phyloP scores from a whole-genome alignment of 2,329 filamentous ascomycete species.

The Achaetomium macrosporum region DNA sequence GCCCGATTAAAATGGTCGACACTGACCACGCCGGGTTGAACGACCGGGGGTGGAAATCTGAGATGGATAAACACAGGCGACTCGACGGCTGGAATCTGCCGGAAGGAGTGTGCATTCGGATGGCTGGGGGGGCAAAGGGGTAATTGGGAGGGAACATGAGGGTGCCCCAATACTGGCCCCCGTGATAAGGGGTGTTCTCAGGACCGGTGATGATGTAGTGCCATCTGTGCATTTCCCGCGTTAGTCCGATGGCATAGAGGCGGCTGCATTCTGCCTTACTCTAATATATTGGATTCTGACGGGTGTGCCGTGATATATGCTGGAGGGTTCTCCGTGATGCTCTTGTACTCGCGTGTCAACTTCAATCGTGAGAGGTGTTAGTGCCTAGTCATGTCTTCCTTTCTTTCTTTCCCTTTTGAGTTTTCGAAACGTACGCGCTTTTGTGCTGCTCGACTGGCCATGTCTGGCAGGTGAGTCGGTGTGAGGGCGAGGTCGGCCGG shows the following conservation, averaged over 20 bases:
- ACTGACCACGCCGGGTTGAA: conserved; percentile 99
- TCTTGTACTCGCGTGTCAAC: conserved; percentile 59
- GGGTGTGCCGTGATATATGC: conserved; percentile 87
- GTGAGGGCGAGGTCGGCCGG: background rate
- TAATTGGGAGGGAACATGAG: conserved; percentile 94
- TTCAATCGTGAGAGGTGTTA: conserved; percentile 21
- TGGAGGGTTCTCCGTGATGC: conserved; percentile 66
- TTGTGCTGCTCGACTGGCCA: conserved; percentile 26
- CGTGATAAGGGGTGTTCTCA: conserved; percentile 86
- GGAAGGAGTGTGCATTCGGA: conserved; percentile 97
- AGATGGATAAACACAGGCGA: conserved; percentile 89
- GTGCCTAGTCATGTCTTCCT: background rate
- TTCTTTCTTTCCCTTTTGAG: background rate
- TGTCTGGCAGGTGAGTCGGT: background rate
- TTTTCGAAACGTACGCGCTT: conserved; percentile 23
- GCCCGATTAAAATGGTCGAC: conserved; percentile 87
- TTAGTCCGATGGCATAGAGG: background rate
- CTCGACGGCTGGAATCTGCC: conserved; percentile 93
- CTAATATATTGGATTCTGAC: conserved; percentile 84
- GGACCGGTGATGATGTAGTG: conserved; percentile 95
- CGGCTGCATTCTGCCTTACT: conserved; percentile 47
- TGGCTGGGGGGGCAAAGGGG: conserved; percentile 92
- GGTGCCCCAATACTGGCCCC: conserved; percentile 97
- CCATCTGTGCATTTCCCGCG: conserved; percentile 51
- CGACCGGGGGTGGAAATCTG: conserved; percentile 94